A percentile compares a stretch with the other conserved stretches of the same genome.
phyloP scores from a whole-genome alignment of 306 rosid species.

The Pachyrhizus erosus region DNA sequence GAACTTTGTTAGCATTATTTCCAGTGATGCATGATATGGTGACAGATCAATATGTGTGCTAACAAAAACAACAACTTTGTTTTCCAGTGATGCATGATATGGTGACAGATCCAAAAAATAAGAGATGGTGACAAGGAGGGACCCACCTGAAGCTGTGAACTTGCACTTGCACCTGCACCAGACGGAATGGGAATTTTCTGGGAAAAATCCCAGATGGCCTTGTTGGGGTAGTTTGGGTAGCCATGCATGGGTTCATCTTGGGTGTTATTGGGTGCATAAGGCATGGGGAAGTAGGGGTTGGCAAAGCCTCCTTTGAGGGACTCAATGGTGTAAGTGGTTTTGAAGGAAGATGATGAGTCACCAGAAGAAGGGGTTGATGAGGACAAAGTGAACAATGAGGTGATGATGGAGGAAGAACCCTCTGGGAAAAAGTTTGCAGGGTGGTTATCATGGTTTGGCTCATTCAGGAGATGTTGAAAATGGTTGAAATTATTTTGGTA shows the following conservation, averaged over 20 bases:
- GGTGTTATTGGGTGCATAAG: constrained; percentile 24
- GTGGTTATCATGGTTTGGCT: neutral
- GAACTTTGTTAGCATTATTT: neutral
- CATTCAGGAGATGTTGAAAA: constrained; percentile 21
- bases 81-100: neutral
- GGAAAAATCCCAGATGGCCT: constrained; percentile 31
- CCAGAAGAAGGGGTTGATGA: constrained; percentile 19
- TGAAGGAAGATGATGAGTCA: constrained; percentile 4
- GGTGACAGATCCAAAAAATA: no score
- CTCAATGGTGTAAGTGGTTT: constrained; percentile 1
- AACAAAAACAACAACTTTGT: neutral
- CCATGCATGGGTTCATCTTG: constrained; percentile 49
- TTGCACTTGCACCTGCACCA: neutral
- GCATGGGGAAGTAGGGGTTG: neutral
- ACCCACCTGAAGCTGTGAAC: neutral
- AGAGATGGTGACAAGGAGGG: neutral
- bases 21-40: neutral
- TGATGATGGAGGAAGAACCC: constrained; percentile 37
- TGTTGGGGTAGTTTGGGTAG: neutral
- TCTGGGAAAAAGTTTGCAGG: neutral
- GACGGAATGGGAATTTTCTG: neutral
- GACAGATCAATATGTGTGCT: no score
- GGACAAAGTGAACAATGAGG: constrained; percentile 30
- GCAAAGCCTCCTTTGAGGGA: neutral
- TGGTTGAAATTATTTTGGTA: constrained; percentile 30